Evolutionary conservation across 176 grass and related monocot species (phyloP), one percentile per base, ranked within the genome.

Genomic region (Alloteropsis semialata): DNA sequence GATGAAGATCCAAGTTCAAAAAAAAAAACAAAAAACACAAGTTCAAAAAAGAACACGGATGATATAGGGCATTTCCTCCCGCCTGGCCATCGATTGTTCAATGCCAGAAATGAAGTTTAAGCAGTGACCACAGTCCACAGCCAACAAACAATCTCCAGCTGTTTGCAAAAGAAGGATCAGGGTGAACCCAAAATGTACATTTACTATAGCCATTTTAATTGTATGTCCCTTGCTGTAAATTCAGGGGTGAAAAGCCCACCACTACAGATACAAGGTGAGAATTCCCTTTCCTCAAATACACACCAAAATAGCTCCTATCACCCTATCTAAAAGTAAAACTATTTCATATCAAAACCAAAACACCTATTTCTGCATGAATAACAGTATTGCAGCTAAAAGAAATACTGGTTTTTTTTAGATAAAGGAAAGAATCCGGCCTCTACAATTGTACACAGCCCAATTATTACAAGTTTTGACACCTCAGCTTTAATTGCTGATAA

Each of bases 311-410:
- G 76, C 64, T 78, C 45, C 64, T 72, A 66, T 56, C 37, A 78
- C 32, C 37, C 83, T 86, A 65, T 86, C 73, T 86, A 84, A 79
- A 44, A 66, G 22, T 84, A 58, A 21, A 8, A 41, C 78, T 82
- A 49, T 84, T 54, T 42, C 44, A 44, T 60, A 54, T 38, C 16
- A 68, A 69, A 70, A n/a, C 22, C 18, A 85, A 69, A 61, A 10
- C 16, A 43, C 13, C 51, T 24, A 15, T 46, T 79, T 58, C 7
- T 5, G 12, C 62, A 41, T 19, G 49, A 89, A 69, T 61, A 86
- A 82, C 65, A 86, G 65, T 81, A 82, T 48, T 81, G 46, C 45
- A 48, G 76, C 88, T 82, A 86, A 82, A 82, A 82, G 65, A n/a
- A n/a, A n/a, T n/a, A n/a, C n/a, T n/a, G n/a, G n/a, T n/a, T n/a